phyloP scores from a whole-genome alignment of 805 yeast species.

The Saitoella complicata region DNA sequence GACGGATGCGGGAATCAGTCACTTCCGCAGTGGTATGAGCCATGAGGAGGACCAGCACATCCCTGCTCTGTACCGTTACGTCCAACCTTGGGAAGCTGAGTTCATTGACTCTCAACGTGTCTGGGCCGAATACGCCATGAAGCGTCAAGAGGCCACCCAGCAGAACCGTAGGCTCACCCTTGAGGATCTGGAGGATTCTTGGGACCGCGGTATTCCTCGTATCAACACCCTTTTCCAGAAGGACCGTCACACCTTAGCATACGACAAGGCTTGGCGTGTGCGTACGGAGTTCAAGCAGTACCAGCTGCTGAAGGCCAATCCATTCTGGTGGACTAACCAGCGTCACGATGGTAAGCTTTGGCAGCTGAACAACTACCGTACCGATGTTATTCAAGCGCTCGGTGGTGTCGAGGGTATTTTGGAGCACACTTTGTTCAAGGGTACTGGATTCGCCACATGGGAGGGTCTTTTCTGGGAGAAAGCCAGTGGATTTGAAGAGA shows the following conservation, averaged over 20 bases:
- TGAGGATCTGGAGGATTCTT: conserved; percentile 83
- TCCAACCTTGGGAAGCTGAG: conserved; percentile 94
- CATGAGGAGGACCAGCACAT: conserved; percentile 58
- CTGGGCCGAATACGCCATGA: conserved; percentile 93
- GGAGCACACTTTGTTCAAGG: conserved; percentile 88
- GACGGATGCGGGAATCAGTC: conserved; percentile 87
- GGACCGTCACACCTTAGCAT: conserved; percentile 84
- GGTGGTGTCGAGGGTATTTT: conserved; percentile 95
- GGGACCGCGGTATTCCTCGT: conserved; percentile 97
- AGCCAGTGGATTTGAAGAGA: conserved; percentile 89
- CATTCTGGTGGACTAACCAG: conserved; percentile 93
- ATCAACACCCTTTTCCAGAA: conserved; percentile 89
- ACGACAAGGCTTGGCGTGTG: conserved; percentile 83
- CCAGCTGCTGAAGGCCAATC: conserved; percentile 55
- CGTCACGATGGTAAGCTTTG: conserved; percentile 93
- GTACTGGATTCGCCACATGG: conserved; percentile 96
- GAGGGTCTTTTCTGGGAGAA: conserved; percentile 98
- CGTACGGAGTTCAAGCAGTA: conserved; percentile 66
- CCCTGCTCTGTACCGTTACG: conserved; percentile 85
- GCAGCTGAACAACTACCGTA: conserved; percentile 81
- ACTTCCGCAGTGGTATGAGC: conserved; percentile 85
- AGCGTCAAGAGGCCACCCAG: conserved; percentile 70
- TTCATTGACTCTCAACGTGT: conserved; percentile 86
- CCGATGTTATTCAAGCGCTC: conserved; percentile 90
- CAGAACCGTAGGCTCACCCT: conserved; percentile 74